Base-by-base conservation (phyloP, 495 filamentous ascomycete genomes). In the Staphylotrichum longicolle region DNA sequence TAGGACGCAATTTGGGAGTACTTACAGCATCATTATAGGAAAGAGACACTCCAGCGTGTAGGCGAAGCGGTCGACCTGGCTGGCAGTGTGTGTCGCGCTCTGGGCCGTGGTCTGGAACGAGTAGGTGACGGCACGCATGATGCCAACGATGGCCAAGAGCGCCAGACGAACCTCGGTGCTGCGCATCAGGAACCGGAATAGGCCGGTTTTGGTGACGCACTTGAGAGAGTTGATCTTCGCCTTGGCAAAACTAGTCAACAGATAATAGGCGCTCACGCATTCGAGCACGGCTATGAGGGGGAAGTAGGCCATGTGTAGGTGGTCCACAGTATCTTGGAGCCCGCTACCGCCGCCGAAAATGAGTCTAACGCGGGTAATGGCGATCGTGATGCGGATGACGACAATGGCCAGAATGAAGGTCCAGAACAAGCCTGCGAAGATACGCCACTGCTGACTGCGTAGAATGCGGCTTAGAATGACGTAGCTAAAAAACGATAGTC, bases 81-180 rank as follows among this genome's bases (percentile, higher is more conserved):
- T 61, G 3, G 71, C 65, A 7, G 68, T 45, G 27, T 62, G 69
- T 0, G 66, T 71, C 3, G 71, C 74, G 7, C 55, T 68, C 57
- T 76, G 72, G 9, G 71, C 64, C 0, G 65, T 66, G 7, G 54
- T 59, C 64, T 75, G 74, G 59, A 69, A 74, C 7, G 67, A 71
- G 51, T 75, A 75, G 3, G 74, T 76, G 10, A 74, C 61, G 5
- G 72, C 69, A 46, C 74, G 65, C 5, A 69, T 67, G 48, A 72
- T 63, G 7, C 72, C 74, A 20, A 76, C 70, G 33, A 71, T 15
- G 5, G 66, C 69, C 7, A 76, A 56, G 14, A 61, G 63, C 12
- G 74, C 68, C 9, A 75, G 66, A n/a, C 75, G 63, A 32, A 78
- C 66, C 60, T 78, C 75, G 9, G 74, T 76, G 33, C 72, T 74